Evolutionary conservation across 2,329 filamentous ascomycete genomes (phyloP), one percentile per base, ranked within the genome.

Genomic region (Westerdykella aurantiaca): DNA sequence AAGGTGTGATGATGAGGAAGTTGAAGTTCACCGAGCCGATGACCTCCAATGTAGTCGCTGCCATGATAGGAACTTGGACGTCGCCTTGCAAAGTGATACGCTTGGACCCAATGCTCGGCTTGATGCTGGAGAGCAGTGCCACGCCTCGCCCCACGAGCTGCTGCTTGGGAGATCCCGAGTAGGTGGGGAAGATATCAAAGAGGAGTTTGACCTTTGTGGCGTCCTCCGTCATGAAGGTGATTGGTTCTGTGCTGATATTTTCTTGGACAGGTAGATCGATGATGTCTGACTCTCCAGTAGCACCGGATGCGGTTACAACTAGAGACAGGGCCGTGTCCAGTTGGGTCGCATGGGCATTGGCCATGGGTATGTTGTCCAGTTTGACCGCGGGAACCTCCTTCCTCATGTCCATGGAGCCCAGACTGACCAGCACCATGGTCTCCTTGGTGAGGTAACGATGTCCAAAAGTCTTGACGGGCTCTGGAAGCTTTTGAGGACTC

Each of bases 1-100:
- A 98, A 0, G 93, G 91, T 0, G 88, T 97, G 56, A 98, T 89
- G 59, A 97, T 80, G 25, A 95, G 72, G 64, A 97, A 97, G 67
- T 96, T 96, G 75, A 98, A 98, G 58, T 95, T 95, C 53, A 98
- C 87, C 0, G 85, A 82, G 13, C 93, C 94, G 53, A 98, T 96
- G 9, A 97, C 83, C 47, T 97, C 91, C 29, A 97, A 72, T 11
- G 80, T 84, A 47, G 79, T 87, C 31, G 83, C 83, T 25, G 86
- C 86, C 59, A 97, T 78, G 49, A 98, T 93, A 0, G 93, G 93
- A 9, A 98, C 86, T 47, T 86, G 91, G 31, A 95, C 80, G 60
- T 97, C 93, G 16, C 90, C 90, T 66, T 96, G 89, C 7, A 98
- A 74, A 42, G 86, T 91, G 73, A 93, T 93, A n/a, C 89, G 81